Conservation (phyloP, 192 early-diverging fungal species). For the Cladochytrium replicatum region DNA sequence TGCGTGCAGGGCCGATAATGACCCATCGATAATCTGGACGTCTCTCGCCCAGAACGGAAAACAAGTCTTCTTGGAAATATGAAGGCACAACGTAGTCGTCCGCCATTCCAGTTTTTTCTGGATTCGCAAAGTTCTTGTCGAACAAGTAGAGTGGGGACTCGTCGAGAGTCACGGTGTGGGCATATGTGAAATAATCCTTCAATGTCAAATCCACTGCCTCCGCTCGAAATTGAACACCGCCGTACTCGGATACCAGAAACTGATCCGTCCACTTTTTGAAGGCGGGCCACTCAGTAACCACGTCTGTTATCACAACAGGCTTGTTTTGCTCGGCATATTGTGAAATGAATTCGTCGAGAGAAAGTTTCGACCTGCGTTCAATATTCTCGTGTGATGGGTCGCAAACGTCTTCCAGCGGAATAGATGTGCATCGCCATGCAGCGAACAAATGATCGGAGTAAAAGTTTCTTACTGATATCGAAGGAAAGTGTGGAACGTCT, state of each 20-base stretch:
- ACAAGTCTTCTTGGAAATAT: slow-evolving; percentile 58
- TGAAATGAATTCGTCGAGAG: slow-evolving; percentile 25
- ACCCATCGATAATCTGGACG: slow-evolving; percentile 63
- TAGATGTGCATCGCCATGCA: slow-evolving; percentile 40
- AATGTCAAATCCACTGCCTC: slow-evolving; percentile 54
- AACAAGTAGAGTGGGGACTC: slow-evolving; percentile 61
- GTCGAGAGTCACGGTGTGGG: slow-evolving; percentile 26
- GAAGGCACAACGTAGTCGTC: slow-evolving; percentile 47
- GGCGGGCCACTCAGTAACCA: slow-evolving; percentile 49
- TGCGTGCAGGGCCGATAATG: slow-evolving; percentile 55
- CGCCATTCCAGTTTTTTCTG: slow-evolving; percentile 30
- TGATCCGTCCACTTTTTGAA: slow-evolving; percentile 49
- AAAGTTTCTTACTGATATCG: slow-evolving; percentile 32
- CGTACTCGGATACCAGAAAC: slow-evolving; percentile 27
- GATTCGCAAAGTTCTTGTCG: slow-evolving; percentile 51
- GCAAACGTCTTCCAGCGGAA: slow-evolving; percentile 23
- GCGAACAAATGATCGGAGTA: slow-evolving; percentile 59
- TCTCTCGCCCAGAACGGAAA: slow-evolving; percentile 38
- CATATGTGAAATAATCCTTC: slow-evolving; percentile 43
- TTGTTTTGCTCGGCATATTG: slow-evolving; percentile 42
- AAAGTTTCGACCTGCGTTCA: slow-evolving; percentile 35
- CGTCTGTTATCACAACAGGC: slow-evolving; percentile 56
- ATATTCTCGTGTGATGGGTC: slow-evolving; percentile 34
- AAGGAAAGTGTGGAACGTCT: not conserved
- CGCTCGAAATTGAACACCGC: slow-evolving; percentile 41